These are phyloP conservation scores for Luvunga scandens DNA, from an alignment of 345 rosid species.

Conservation along the genomic window DNA sequence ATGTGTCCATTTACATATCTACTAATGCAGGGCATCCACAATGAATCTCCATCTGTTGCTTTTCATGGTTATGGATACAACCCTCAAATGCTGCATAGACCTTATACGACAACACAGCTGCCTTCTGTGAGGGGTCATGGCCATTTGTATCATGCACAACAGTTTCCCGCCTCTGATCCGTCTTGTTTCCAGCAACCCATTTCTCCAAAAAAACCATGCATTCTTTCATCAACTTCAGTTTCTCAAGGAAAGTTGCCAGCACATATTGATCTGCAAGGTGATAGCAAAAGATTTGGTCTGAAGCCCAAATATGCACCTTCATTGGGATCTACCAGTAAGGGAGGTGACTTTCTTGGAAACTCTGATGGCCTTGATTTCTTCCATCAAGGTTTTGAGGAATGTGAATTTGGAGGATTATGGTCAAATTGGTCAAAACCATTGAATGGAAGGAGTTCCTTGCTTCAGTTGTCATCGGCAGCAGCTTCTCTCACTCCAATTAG, in stretches of 20 bases:
- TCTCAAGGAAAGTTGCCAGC: conserved; percentile 34
- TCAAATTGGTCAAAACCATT: conserved; percentile 33
- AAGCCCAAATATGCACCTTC: conserved; percentile 24
- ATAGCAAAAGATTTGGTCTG: conserved; percentile 30
- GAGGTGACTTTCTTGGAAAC: conserved; percentile 24
- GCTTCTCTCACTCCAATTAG: conserved; percentile 25
- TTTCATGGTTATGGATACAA: conserved; percentile 35
- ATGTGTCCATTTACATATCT: conserved; percentile 5
- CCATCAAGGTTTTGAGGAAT: conserved; percentile 30
- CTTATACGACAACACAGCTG: conserved; percentile 26
- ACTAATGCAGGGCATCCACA: conserved; percentile 32
- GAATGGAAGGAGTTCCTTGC: conserved; percentile 26
- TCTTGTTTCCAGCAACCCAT: conserved; percentile 31
- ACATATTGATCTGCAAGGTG: conserved; percentile 29
- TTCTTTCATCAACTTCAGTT: conserved; percentile 26
- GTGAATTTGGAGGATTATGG: conserved; percentile 32
- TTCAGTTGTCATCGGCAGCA: conserved; percentile 29
- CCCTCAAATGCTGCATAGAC: conserved; percentile 30
- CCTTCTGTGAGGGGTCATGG: conserved; percentile 28
- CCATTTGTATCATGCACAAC: conserved; percentile 30
- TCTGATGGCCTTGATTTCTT: conserved; percentile 20
- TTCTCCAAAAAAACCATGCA: conserved; percentile 24
- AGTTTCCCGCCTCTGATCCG: conserved; percentile 27
- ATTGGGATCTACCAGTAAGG: conserved; percentile 28
- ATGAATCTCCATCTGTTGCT: conserved; percentile 31